Base-by-base conservation (phyloP, 345 rosid genomes). In the Luvunga scandens region DNA sequence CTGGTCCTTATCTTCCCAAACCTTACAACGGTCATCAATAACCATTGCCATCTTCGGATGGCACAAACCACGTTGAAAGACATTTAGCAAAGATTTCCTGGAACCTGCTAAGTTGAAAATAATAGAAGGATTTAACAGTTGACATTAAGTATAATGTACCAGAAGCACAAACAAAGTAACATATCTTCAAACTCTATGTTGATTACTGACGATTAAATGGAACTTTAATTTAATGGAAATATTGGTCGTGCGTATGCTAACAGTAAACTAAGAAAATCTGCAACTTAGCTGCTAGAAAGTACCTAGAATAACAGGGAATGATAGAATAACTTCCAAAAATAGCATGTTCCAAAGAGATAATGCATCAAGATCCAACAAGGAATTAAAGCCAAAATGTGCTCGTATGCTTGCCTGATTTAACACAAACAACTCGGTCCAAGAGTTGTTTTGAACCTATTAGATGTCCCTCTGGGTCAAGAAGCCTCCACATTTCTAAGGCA, bases 11-110 rank as follows among this genome's bases (percentile, higher is more conserved):
- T 97, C 98, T 86, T 97, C 99, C 99, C 97, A 97, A 72, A 94
- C 98, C 88, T 93, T 97, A 64, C 85, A 81, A 66, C 99, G 97
- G 77, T 94, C 98, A 90, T 97, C 99, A 83, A 97, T 91, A 80
- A 97, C 95, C 98, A 97, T 91, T 69, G 99, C 99, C 99, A 97
- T 91, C 86, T 91, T 94, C 42, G 98, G 99, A 85, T 97, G 98
- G 87, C 98, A 94, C 18, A 84, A 80, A 53, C 98, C 95, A 82
- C 91, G 93, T 80, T 81, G 92, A 83, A 97, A 97, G 66, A 97
- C 98, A 82, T 84, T 93, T 74, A 89, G 85, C 83, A 97, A 84
- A 33, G 98, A 94, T 80, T 97, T 97, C 85, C 81, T 89, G 38
- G 93, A 91, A 36, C 93, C 99, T 97, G 88, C 60, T 42, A 75